A percentile compares a stretch with the other conserved stretches of the same genome.
These are phyloP conservation scores for Niveomyces coronatus DNA, from an alignment of 2,329 filamentous ascomycete genomes.

Conservation along the genomic window DNA sequence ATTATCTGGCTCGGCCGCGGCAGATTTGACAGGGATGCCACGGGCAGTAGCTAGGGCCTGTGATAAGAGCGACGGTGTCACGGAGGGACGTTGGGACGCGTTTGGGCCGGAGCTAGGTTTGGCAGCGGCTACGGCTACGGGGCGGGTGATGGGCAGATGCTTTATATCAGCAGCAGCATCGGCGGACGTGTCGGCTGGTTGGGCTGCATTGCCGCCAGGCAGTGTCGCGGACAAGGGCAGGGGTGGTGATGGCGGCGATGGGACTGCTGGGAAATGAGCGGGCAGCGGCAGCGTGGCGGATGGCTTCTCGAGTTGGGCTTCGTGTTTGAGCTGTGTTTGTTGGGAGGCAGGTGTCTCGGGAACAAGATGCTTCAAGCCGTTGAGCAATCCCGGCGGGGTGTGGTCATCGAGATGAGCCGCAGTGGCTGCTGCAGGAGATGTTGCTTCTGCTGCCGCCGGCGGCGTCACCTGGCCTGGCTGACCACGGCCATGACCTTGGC, in stretches of 20 bases:
- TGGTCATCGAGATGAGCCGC: not conserved
- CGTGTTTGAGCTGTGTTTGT: not conserved
- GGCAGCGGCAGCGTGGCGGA: not conserved
- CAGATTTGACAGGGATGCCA: constrained; percentile 6
- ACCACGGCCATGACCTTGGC: constrained; percentile 11
- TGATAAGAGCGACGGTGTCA: constrained; percentile 7
- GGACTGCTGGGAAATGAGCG: not conserved
- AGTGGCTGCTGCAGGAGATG: not conserved
- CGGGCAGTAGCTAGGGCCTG: constrained; percentile 10
- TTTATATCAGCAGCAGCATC: constrained; percentile 8
- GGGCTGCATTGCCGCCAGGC: constrained; percentile 2
- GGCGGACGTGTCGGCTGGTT: constrained; percentile 7
- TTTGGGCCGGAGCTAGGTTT: not conserved
- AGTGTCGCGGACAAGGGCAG: constrained; percentile 9
- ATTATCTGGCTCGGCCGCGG: not conserved
- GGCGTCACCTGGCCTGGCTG: constrained; percentile 3
- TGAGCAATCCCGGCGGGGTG: too few relatives aligned
- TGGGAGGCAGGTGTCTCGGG: too few relatives aligned
- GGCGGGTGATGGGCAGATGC: constrained; percentile 1
- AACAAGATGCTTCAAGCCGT: too few relatives aligned
- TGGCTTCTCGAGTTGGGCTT: not conserved
- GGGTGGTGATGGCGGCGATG: constrained; percentile 1
- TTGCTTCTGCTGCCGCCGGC: constrained; percentile 10
- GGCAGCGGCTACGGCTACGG: not conserved
- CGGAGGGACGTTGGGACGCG: not conserved